Conservation (phyloP, 1,284 basidiomycete species). For the Marasmius oreades region DNA sequence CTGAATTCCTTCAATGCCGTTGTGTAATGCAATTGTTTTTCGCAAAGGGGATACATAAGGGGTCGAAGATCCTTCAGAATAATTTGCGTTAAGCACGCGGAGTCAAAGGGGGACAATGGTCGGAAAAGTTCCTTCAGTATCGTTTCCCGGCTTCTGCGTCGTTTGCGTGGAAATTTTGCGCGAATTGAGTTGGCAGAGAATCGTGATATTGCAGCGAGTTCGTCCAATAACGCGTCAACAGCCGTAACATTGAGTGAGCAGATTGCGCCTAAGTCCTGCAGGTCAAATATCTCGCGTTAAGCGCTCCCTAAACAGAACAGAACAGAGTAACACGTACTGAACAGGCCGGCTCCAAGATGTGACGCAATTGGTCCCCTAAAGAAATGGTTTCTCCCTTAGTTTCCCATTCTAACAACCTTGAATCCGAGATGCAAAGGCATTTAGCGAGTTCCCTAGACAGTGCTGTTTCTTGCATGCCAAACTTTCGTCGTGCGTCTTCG, state of each 20-base stretch:
- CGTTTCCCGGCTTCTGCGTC: slow-evolving; percentile 28
- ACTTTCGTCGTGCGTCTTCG: slow-evolving; percentile 67
- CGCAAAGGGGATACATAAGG: slow-evolving; percentile 63
- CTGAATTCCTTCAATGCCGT: slow-evolving; percentile 52
- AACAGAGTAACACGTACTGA: slow-evolving; percentile 23
- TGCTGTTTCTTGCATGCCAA: slow-evolving; percentile 69
- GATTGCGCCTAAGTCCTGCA: slow-evolving; percentile 20
- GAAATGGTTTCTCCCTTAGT: slow-evolving; percentile 52
- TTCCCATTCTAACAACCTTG: slow-evolving; percentile 48
- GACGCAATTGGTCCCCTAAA: slow-evolving; percentile 63
- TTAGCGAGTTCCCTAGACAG: slow-evolving; percentile 54
- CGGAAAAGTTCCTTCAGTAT: slow-evolving; percentile 56
- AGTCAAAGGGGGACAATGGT: slow-evolving; percentile 53
- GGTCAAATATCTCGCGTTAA: background rate
- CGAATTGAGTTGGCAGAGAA: slow-evolving; percentile 53
- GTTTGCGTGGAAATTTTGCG: slow-evolving; percentile 20
- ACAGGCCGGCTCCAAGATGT: slow-evolving; percentile 34
- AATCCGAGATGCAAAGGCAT: slow-evolving; percentile 42
- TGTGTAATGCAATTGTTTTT: slow-evolving; percentile 39
- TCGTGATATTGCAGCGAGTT: slow-evolving; percentile 63
- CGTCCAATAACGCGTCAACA: slow-evolving; percentile 65
- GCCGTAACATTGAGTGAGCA: slow-evolving; percentile 40
- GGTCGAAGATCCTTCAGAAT: slow-evolving; percentile 83
- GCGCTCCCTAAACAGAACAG: background rate
- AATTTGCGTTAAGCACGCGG: slow-evolving; percentile 72